Evolutionary conservation across 345 rosid genomes (phyloP).

Genomic region (Corymbia maculata): DNA sequence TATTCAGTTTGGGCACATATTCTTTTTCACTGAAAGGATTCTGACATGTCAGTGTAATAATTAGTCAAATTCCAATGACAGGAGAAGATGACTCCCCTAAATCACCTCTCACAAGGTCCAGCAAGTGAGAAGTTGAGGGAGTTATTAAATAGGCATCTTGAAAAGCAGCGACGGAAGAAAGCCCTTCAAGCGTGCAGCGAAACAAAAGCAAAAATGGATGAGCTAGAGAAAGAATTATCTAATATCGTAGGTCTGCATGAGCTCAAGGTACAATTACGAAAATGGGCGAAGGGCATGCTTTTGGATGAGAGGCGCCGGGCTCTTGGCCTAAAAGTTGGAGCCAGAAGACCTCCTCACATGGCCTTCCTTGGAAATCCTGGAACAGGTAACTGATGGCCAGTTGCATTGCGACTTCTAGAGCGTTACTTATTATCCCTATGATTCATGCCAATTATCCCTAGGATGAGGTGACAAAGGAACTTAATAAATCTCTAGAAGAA

Average conservation of each 20-base stretch:
- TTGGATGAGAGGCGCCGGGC: conserved; percentile 94
- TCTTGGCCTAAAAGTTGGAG: conserved; percentile 78
- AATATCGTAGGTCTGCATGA: conserved; percentile 77
- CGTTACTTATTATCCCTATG: neutral
- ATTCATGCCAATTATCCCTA: neutral
- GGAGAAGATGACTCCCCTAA: conserved; percentile 93
- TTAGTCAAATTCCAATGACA: conserved; percentile 7
- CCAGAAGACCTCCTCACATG: conserved; percentile 94
- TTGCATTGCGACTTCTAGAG: neutral
- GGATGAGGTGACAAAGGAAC: neutral
- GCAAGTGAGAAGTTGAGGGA: conserved; percentile 59
- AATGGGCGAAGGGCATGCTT: conserved; percentile 99
- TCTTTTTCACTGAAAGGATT: neutral
- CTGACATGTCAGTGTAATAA: neutral
- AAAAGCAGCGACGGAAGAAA: conserved; percentile 71
- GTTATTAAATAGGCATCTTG: conserved; percentile 46
- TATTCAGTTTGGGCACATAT: neutral
- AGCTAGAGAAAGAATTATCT: conserved; percentile 67
- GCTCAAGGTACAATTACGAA: conserved; percentile 78
- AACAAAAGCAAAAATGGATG: conserved; percentile 86
- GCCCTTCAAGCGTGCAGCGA: conserved; percentile 75
- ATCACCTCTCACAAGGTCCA: conserved; percentile 80
- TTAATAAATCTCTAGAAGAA: neutral
- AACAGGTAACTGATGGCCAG: conserved; percentile 44
- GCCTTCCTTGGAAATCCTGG: conserved; percentile 98